A percentile compares a stretch with the other conserved stretches of the same genome.
These are phyloP conservation scores for Tremella yokohamensis DNA, from an alignment of 768 basidiomycete species.

Conservation along the genomic window DNA sequence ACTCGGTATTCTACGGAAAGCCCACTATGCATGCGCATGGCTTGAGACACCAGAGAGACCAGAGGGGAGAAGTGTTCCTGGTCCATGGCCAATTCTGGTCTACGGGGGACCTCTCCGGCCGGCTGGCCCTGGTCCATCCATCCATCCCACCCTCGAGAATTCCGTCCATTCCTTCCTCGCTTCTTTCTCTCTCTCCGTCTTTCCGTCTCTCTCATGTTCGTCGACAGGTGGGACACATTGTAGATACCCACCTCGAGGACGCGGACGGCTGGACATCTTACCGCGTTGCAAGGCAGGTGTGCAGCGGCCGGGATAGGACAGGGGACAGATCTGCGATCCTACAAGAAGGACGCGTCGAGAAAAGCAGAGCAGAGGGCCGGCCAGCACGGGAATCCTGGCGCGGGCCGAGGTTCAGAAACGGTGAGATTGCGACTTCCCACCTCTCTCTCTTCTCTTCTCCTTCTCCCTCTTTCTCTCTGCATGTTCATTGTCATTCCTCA, in stretches of 20 bases:
- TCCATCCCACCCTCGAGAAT: not conserved
- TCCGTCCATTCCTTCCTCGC: not conserved
- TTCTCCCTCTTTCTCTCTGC: not conserved
- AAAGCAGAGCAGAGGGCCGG: no score
- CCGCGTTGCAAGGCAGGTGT: not conserved
- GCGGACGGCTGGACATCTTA: not conserved
- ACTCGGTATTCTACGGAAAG: no score
- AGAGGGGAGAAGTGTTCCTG: no score
- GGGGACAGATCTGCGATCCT: no score
- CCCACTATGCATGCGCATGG: no score
- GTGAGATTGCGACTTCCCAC: not conserved
- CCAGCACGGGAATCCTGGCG: no score
- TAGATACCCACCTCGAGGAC: not conserved
- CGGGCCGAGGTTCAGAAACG: not conserved
- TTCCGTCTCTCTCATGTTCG: not conserved
- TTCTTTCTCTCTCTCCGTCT: not conserved
- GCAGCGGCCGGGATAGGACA: no score
- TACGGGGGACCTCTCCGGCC: no score
- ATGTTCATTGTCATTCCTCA: not conserved
- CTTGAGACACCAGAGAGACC: no score
- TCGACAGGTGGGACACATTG: constrained; percentile 1
- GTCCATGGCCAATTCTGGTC: no score
- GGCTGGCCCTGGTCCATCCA: no score
- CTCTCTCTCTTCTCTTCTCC: not conserved
- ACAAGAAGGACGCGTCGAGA: not conserved